Conservation (phyloP, 805 yeast species). For the Kodamaea laetipori region DNA sequence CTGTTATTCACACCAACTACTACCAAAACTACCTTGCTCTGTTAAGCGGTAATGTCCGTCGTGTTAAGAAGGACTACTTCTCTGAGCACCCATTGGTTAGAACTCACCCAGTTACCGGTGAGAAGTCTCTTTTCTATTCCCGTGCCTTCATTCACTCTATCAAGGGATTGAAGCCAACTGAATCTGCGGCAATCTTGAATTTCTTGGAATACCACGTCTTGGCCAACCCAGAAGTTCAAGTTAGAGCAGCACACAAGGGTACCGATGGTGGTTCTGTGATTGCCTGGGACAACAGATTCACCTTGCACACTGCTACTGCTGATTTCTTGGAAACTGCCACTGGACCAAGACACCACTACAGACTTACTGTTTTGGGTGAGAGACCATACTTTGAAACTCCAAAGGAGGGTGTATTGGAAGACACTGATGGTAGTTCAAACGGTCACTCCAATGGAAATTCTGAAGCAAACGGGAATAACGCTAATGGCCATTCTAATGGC, state of each 20-base stretch:
- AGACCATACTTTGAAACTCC: conserved; percentile 23
- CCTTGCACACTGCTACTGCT: conserved; percentile 24
- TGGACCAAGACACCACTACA: conserved; percentile 27
- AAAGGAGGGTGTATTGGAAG: not conserved
- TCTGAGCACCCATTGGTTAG: conserved; percentile 32
- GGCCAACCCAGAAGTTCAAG: conserved; percentile 28
- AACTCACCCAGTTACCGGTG: conserved; percentile 33
- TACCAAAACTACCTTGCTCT: conserved; percentile 23
- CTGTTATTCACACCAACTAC: conserved; percentile 26
- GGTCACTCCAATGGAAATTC: conserved; percentile 8
- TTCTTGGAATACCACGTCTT: conserved; percentile 25
- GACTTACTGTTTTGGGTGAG: conserved; percentile 30
- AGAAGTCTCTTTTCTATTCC: conserved; percentile 25
- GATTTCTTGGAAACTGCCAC: conserved; percentile 28
- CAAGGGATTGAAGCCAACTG: conserved; percentile 26
- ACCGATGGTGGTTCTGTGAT: conserved; percentile 26
- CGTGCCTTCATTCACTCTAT: conserved; percentile 24
- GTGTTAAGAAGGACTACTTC: conserved; percentile 23
- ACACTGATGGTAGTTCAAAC: conserved; percentile 6
- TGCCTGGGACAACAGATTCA: conserved; percentile 30
- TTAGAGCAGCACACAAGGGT: conserved; percentile 27
- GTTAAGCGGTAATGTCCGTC: conserved; percentile 17
- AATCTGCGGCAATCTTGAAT: conserved; percentile 24
- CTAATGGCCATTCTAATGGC: conserved; percentile 10
- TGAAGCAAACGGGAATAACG: too few species aligned